Evolutionary conservation across 2,329 filamentous ascomycete genomes (phyloP).

Genomic region (Stachybotrys elegans): DNA sequence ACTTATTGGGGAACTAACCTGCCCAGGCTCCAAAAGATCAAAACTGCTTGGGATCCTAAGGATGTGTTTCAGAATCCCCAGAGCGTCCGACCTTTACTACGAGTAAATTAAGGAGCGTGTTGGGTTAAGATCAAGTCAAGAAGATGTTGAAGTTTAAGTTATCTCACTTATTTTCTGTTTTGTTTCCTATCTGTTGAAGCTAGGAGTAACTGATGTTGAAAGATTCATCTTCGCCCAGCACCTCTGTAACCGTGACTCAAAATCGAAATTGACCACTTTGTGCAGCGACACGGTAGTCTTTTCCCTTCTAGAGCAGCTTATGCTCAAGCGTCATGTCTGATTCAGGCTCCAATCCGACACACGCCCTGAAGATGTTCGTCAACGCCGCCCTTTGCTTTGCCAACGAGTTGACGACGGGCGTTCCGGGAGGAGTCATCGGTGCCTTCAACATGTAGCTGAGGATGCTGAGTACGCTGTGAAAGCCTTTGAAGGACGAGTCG

Average conservation of each 20-base stretch:
- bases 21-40: constrained; percentile 39
- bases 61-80: constrained; percentile 57
- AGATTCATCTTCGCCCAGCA: too few species aligned
- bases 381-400: constrained; percentile 92
- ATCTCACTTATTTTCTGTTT: too few species aligned
- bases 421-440: constrained; percentile 87
- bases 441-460: constrained; percentile 99
- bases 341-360: constrained; percentile 93
- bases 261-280: too few species aligned
- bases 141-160: too few species aligned
- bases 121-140: too few species aligned
- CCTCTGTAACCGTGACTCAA: too few species aligned
- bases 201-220: too few species aligned
- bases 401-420: constrained; percentile 90
- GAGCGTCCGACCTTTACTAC: constrained; percentile 39
- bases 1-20: constrained; percentile 54
- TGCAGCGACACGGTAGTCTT: too few species aligned
- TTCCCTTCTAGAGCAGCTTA: constrained; percentile 87
- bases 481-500: constrained; percentile 74
- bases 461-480: constrained; percentile 95
- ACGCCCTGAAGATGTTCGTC: constrained; percentile 98
- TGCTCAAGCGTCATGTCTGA: constrained; percentile 99
- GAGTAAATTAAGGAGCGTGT: too few species aligned
- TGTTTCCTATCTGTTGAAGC: too few species aligned
- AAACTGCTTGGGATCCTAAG: constrained; percentile 45